Conservation (phyloP, 202 grass and related monocot genomes). For the Cymbopogon flexuosus region DNA sequence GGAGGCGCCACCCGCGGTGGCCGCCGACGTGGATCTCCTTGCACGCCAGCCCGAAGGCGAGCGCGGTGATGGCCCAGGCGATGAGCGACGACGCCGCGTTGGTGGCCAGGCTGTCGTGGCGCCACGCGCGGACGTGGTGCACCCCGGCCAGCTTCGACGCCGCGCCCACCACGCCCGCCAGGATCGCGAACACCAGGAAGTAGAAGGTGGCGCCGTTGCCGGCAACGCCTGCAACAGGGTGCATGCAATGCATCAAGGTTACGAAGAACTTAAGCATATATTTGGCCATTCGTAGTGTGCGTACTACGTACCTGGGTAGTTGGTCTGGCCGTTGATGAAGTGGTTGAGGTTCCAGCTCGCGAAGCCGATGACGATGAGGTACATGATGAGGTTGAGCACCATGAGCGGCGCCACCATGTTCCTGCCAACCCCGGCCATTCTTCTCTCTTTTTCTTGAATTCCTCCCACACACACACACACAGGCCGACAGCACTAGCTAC, state of each 20-base stretch:
- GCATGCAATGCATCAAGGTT: too few relatives aligned
- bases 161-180: constrained; percentile 50
- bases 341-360: constrained; percentile 78
- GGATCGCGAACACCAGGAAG: constrained; percentile 62
- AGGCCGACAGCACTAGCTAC: too few relatives aligned
- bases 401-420: constrained; percentile 58
- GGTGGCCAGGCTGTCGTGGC: constrained; percentile 43
- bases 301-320: constrained; percentile 34
- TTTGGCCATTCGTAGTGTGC: too few relatives aligned
- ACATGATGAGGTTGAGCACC: constrained; percentile 77
- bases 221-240: constrained; percentile 45
- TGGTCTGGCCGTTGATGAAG: constrained; percentile 63
- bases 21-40: constrained; percentile 62
- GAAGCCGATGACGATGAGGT: constrained; percentile 61
- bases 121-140: constrained; percentile 63
- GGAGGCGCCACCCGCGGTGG: constrained; percentile 54
- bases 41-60: constrained; percentile 67
- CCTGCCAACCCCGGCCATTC: constrained; percentile 43
- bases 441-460: too few relatives aligned
- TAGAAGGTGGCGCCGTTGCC: constrained; percentile 82
- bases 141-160: constrained; percentile 59
- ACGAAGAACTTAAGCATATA: too few relatives aligned
- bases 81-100: constrained; percentile 27
- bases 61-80: constrained; percentile 61
- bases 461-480: too few relatives aligned